Evolutionary conservation across 495 filamentous ascomycete species (phyloP).

Genomic region (Collariella sp.): DNA sequence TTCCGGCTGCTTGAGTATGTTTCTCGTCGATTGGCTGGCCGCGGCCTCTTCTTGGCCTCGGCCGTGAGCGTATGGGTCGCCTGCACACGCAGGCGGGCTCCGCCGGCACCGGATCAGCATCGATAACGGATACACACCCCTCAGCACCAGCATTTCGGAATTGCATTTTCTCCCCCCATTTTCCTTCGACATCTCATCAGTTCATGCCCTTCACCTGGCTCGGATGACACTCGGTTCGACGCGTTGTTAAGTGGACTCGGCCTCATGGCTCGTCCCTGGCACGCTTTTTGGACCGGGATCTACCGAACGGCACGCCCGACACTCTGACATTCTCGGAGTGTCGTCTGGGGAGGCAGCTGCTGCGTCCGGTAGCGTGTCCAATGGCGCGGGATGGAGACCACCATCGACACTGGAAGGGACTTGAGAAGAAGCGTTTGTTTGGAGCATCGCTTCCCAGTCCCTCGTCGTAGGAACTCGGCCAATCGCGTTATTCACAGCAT

Average conservation of each 20-base stretch:
- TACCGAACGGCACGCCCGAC: conserved; percentile 33
- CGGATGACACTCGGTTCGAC: conserved; percentile 13
- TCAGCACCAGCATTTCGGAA: conserved; percentile 23
- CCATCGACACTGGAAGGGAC: conserved; percentile 10
- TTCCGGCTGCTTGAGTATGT: conserved; percentile 21
- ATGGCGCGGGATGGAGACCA: conserved; percentile 9
- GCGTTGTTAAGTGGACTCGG: conserved; percentile 6
- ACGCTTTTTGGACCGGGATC: conserved; percentile 5
- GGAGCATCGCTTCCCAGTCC: conserved; percentile 2
- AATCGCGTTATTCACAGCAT: conserved; percentile 12
- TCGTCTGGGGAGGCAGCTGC: conserved; percentile 13
- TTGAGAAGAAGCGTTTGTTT: not conserved
- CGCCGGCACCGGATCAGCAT: conserved; percentile 18
- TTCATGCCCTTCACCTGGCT: conserved; percentile 16
- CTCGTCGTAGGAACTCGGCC: conserved; percentile 9
- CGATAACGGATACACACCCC: conserved; percentile 24
- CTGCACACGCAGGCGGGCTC: not conserved
- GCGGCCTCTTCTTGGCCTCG: not conserved
- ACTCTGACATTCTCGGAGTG: conserved; percentile 15
- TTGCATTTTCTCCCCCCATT: conserved; percentile 21
- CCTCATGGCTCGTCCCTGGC: not conserved
- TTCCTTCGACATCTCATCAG: conserved; percentile 8
- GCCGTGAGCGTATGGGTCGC: conserved; percentile 4
- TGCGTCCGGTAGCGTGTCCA: not conserved
- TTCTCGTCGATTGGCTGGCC: conserved; percentile 24